Evolutionary conservation across 441 rosid genomes (phyloP).

Genomic region (Pelargonium fulgidum): DNA sequence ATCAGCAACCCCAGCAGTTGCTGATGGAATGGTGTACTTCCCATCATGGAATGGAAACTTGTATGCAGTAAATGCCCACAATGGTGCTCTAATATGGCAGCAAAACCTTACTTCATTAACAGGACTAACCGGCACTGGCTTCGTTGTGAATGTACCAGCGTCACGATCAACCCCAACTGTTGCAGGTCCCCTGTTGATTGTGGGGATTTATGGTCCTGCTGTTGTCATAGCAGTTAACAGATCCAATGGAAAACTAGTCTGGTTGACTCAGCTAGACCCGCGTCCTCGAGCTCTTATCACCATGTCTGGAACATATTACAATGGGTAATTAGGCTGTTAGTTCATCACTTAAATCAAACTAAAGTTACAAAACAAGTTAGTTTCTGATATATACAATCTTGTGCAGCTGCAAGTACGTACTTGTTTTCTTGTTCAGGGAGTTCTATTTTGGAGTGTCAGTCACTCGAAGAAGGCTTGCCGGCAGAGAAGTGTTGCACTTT

Average conservation of each 20-base stretch:
- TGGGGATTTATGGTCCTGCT: constrained; percentile 36
- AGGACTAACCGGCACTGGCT: constrained; percentile 26
- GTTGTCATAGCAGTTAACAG: constrained; percentile 29
- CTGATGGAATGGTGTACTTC: constrained; percentile 35
- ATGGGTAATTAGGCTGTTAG: constrained; percentile 19
- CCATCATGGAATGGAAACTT: constrained; percentile 44
- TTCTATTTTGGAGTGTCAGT: constrained; percentile 16
- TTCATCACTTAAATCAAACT: no score
- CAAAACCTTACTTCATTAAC: constrained; percentile 33
- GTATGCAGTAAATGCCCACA: constrained; percentile 36
- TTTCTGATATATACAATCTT: no score
- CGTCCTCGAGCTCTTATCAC: constrained; percentile 31
- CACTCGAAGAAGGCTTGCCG: background rate
- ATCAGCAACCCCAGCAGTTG: constrained; percentile 37
- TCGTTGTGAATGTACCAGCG: constrained; percentile 23
- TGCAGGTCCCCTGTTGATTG: constrained; percentile 23
- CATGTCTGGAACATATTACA: constrained; percentile 29
- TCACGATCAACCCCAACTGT: constrained; percentile 33
- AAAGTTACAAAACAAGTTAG: no score
- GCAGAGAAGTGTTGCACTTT: constrained; percentile 1
- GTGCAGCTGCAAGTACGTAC: no score
- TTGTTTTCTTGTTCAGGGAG: background rate
- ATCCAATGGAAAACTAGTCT: constrained; percentile 27
- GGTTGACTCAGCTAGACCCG: constrained; percentile 27
- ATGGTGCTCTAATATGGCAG: constrained; percentile 34